Conservation (phyloP, 352 stramenopile species). For the Globisporangium spinosum region DNA sequence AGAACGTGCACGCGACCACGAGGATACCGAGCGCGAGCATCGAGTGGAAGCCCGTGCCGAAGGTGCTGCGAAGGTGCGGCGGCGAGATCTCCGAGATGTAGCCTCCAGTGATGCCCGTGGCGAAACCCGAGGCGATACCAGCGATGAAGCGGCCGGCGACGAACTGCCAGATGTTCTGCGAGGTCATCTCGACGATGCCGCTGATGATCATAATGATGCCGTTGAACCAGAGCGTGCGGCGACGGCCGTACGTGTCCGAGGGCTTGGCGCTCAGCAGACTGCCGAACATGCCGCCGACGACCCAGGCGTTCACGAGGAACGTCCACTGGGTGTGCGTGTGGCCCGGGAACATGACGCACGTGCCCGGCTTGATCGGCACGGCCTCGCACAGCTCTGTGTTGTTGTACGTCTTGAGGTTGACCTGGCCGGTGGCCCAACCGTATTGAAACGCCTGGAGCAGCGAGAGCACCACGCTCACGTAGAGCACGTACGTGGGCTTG, state of each 20-base stretch:
- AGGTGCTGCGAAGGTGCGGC: constrained; percentile 32
- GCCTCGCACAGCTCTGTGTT: constrained; percentile 43
- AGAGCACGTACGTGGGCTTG: constrained; percentile 26
- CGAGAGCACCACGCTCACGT: constrained; percentile 28
- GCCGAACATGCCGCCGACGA: constrained; percentile 45
- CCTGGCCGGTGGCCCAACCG: constrained; percentile 48
- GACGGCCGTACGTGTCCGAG: constrained; percentile 37
- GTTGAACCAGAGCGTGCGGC: constrained; percentile 26
- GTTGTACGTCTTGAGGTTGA: constrained; percentile 64
- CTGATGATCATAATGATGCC: constrained; percentile 18
- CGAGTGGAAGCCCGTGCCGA: constrained; percentile 34
- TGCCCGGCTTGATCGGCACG: constrained; percentile 24
- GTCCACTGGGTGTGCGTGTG: constrained; percentile 42
- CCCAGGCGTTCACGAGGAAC: constrained; percentile 46
- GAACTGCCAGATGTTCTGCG: constrained; percentile 23
- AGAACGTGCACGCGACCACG: constrained; percentile 48
- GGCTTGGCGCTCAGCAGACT: constrained; percentile 31
- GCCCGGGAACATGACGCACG: constrained; percentile 35
- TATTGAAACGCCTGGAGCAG: constrained; percentile 50
- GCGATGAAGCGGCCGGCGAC: constrained; percentile 30
- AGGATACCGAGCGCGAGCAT: constrained; percentile 40
- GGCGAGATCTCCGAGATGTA: constrained; percentile 53
- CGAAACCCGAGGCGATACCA: constrained; percentile 46
- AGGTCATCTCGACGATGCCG: constrained; percentile 19
- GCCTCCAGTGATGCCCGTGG: constrained; percentile 34